phyloP scores from a whole-genome alignment of 1,284 basidiomycete genomes.

The Golubevia sp. region DNA sequence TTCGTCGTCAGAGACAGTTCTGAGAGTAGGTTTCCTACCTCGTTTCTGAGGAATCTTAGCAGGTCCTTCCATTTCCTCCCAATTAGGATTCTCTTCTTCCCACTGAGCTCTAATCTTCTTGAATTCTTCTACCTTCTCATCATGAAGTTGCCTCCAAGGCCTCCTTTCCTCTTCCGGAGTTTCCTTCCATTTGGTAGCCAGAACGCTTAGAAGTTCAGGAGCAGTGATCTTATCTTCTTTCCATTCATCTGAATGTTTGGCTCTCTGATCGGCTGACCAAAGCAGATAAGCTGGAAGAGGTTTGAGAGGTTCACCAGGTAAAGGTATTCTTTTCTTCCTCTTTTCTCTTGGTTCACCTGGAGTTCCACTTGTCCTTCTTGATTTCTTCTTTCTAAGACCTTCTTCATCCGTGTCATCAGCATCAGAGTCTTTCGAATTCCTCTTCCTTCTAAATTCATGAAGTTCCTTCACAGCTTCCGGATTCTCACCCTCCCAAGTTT shows the following conservation, averaged over 20 bases:
- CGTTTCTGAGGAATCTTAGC: slow-evolving; percentile 14
- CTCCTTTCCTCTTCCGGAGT: slow-evolving; percentile 11
- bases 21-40: slow-evolving; percentile 15
- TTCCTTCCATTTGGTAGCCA: no score
- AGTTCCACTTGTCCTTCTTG: background rate
- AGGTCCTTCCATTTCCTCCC: slow-evolving; percentile 27
- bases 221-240: no score
- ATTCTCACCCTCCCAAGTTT: background rate
- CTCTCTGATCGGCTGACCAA: no score
- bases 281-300: no score
- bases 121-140: slow-evolving; percentile 19
- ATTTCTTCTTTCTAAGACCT: background rate
- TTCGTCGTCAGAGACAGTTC: slow-evolving; percentile 40
- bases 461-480: background rate
- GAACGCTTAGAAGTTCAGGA: no score
- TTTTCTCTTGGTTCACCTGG: no score
- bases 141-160: slow-evolving; percentile 19
- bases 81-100: slow-evolving; percentile 20
- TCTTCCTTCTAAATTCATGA: background rate
- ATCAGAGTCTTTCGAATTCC: background rate
- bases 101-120: slow-evolving; percentile 11
- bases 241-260: no score
- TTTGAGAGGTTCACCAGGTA: no score
- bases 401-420: background rate
- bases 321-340: no score